phyloP scores from a whole-genome alignment of 2,329 filamentous ascomycete species.

The Botryotinia narcissicola region DNA sequence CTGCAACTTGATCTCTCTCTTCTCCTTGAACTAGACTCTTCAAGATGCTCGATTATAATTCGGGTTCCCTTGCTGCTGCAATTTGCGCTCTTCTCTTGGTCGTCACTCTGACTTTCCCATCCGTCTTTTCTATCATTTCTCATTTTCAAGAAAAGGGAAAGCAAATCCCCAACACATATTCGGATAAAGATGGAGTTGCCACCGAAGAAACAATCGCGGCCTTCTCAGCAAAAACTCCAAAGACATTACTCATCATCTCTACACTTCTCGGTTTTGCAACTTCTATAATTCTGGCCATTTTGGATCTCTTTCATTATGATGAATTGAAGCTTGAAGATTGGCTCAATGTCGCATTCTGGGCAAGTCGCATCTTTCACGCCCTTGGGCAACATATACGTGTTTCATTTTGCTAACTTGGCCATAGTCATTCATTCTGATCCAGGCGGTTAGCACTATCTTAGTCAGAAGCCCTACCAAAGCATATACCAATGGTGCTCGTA shows the following conservation, averaged over 20 bases:
- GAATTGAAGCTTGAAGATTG: conserved; percentile 54
- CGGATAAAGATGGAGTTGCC: conserved; percentile 68
- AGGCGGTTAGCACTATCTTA: conserved; percentile 50
- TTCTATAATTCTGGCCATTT: conserved; percentile 56
- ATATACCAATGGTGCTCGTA: conserved; percentile 53
- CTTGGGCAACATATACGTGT: neutral
- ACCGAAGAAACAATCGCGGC: conserved; percentile 59
- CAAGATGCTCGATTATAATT: conserved; percentile 56
- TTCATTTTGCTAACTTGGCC: conserved; percentile 24
- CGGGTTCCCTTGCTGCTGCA: conserved; percentile 31
- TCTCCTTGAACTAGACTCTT: neutral
- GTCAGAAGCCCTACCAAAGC: conserved; percentile 51
- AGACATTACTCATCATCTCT: conserved; percentile 53
- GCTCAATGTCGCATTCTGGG: conserved; percentile 61
- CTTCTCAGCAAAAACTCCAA: conserved; percentile 61
- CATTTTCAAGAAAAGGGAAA: conserved; percentile 38
- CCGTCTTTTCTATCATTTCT: conserved; percentile 38
- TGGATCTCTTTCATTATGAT: conserved; percentile 47
- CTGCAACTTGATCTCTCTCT: neutral
- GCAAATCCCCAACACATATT: conserved; percentile 50
- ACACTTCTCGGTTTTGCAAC: conserved; percentile 52
- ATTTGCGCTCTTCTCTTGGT: conserved; percentile 39
- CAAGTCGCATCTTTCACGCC: conserved; percentile 46
- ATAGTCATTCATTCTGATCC: conserved; percentile 52
- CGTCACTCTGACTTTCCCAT: conserved; percentile 42